A percentile compares a stretch with the other conserved stretches of the same genome.
Evolutionary conservation across 257 asterid species (phyloP).

Genomic region (Verbascum thapsus): DNA sequence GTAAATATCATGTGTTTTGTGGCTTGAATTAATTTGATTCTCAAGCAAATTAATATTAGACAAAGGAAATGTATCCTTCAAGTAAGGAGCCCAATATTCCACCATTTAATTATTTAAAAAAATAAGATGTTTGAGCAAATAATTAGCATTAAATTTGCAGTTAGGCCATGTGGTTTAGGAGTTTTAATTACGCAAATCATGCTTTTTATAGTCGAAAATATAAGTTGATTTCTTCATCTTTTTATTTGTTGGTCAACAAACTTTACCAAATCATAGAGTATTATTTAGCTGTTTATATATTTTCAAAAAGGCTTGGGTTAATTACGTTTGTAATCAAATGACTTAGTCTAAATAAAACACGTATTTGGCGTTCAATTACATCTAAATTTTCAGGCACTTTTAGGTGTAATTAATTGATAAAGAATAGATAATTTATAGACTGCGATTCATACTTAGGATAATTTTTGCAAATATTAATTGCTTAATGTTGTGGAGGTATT

Average conservation of each 20-base stretch:
- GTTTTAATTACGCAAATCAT: slow-evolving; percentile 31
- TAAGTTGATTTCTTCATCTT: slow-evolving; percentile 1
- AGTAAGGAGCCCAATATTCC: slow-evolving; percentile 44
- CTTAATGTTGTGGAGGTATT: slow-evolving; percentile 5
- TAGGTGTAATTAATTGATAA: not conserved
- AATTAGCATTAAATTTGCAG: slow-evolving; percentile 28
- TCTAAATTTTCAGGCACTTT: not conserved
- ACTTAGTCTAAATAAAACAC: not conserved
- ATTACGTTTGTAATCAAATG: not conserved
- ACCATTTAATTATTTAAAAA: slow-evolving; percentile 21
- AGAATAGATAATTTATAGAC: not conserved
- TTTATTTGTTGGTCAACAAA: not conserved
- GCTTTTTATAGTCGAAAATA: slow-evolving; percentile 5
- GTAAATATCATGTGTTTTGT: slow-evolving; percentile 24
- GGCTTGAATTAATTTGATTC: slow-evolving; percentile 20
- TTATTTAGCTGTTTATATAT: not conserved
- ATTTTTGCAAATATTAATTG: not conserved
- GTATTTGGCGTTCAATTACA: not conserved
- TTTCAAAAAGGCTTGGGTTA: not conserved
- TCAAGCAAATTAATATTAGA: slow-evolving; percentile 15
- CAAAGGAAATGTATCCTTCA: slow-evolving; percentile 24
- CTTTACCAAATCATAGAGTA: not conserved
- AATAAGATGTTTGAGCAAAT: slow-evolving; percentile 30
- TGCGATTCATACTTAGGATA: not conserved
- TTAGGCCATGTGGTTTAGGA: slow-evolving; percentile 35